These are phyloP conservation scores for Populus nigra DNA, from an alignment of 345 rosid genomes.

Conservation along the genomic window DNA sequence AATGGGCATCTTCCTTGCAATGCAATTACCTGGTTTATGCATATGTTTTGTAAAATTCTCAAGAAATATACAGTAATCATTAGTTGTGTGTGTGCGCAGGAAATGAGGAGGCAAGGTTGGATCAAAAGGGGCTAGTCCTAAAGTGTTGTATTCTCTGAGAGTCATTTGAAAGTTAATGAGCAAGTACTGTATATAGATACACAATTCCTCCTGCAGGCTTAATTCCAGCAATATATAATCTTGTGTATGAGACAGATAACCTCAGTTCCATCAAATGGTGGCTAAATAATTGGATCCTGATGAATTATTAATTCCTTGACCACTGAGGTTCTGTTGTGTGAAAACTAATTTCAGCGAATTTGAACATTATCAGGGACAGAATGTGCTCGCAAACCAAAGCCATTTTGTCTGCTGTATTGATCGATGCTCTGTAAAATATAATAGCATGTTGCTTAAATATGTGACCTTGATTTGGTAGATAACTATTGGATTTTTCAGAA, in stretches of 20 bases:
- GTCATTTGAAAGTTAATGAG: constrained; percentile 8
- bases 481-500: neutral
- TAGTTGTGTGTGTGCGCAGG: constrained; percentile 50
- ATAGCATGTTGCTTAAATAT: neutral
- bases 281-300: constrained; percentile 33
- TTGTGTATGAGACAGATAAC: constrained; percentile 24
- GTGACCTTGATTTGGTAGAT: neutral
- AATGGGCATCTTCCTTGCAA: neutral
- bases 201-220: constrained; percentile 26
- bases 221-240: constrained; percentile 17
- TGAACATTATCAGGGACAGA: neutral
- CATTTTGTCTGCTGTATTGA: neutral
- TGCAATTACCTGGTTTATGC: neutral
- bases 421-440: neutral
- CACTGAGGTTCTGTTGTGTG: neutral
- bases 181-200: constrained; percentile 35
- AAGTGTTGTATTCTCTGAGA: constrained; percentile 80
- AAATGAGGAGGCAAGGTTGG: constrained; percentile 76
- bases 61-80: neutral
- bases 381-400: neutral
- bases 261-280: constrained; percentile 24
- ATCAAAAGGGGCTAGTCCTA: constrained; percentile 73
- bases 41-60: neutral
- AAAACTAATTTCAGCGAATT: neutral
- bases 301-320: constrained; percentile 1